Percentiles rank a stretch among this genome's conserved stretches.
Conservation (phyloP, 2,329 filamentous ascomycete species). For the Curvularia sp. region DNA sequence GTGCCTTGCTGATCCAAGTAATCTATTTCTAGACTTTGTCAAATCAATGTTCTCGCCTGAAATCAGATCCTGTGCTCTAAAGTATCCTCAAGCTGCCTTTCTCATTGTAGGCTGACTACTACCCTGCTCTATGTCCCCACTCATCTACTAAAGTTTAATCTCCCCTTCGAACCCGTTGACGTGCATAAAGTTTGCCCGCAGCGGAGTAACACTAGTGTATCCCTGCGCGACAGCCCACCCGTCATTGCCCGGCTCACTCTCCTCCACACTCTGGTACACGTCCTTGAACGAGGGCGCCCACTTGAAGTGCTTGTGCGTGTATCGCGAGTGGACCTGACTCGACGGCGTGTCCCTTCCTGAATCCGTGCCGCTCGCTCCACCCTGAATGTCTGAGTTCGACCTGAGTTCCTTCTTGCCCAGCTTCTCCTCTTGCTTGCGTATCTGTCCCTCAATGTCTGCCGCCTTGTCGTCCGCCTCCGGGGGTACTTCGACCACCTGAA, state of each 20-base stretch:
- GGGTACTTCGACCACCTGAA: constrained; percentile 76
- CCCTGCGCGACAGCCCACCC: constrained; percentile 92
- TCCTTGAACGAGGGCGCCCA: constrained; percentile 90
- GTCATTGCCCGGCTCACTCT: constrained; percentile 81
- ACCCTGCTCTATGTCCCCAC: neutral
- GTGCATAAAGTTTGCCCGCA: constrained; percentile 93
- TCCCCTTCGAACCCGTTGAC: constrained; percentile 40
- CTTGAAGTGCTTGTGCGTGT: constrained; percentile 88
- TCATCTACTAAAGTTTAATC: constrained; percentile 32
- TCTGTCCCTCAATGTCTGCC: constrained; percentile 73
- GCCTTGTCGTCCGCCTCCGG: constrained; percentile 65
- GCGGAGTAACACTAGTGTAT: constrained; percentile 85
- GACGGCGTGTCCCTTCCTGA: constrained; percentile 41
- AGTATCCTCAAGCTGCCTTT: neutral
- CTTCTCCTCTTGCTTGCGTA: constrained; percentile 68
- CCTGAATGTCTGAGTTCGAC: constrained; percentile 25
- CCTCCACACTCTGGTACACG: constrained; percentile 85
- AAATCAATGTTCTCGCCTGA: neutral
- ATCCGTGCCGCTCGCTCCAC: constrained; percentile 32
- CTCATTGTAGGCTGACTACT: neutral
- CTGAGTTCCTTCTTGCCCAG: constrained; percentile 54
- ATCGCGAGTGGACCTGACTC: constrained; percentile 52
- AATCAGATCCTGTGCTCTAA: too few relatives aligned
- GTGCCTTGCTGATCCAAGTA: neutral
- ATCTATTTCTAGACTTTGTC: neutral